Evolutionary conservation across 495 filamentous ascomycete species (phyloP), one percentile per base, ranked within the genome.

Genomic region (Lichina pygmaea): DNA sequence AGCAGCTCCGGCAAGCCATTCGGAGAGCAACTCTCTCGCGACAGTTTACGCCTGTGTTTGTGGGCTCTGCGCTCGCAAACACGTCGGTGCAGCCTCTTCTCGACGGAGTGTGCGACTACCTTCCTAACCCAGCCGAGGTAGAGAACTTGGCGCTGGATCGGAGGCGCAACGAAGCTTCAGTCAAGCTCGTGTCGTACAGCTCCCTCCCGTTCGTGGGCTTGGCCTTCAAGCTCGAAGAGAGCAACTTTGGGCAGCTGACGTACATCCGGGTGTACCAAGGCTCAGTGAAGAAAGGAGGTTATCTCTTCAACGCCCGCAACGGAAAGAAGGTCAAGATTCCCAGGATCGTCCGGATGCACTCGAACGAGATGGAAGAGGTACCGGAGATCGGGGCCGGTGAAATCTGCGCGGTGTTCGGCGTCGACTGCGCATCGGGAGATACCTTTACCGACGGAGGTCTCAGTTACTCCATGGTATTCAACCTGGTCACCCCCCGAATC

Each of bases 261-360:
- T 99, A 95, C 60, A 86, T 99, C 48, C 83, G 91, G 51, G 91
- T 99, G 30, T 99, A 99, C 66, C 91, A 99, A 61, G 91, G 91
- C 50, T 71, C 72, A 16, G 63, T 99, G 48, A 79, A 70, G 60
- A 95, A 91, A 67, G 80, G 84, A 39, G 66, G 77, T 54, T 78
- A 82, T 57, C 74, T 99, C 33, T 93, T 77, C 72, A 99, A 99
- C 56, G 82, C 89, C 8, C 77, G 86, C 49, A 84, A 71, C 44
- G 75, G 82, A 57, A 94, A 95, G 69, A 95, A 89, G 63, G 77
- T 99, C 57, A 89, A 92, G 61, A 75, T 95, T 48, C 91, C 91
- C 16, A 78, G 86, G 53, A 99, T 99, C 54, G 91, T 99, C 42
- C 81, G 91, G 41, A 99, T 99, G 91, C 91, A 99, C 66, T 93